These are phyloP conservation scores for Hymenoscyphus fructigenus DNA, from an alignment of 2,329 filamentous ascomycete genomes.

Conservation along the genomic window DNA sequence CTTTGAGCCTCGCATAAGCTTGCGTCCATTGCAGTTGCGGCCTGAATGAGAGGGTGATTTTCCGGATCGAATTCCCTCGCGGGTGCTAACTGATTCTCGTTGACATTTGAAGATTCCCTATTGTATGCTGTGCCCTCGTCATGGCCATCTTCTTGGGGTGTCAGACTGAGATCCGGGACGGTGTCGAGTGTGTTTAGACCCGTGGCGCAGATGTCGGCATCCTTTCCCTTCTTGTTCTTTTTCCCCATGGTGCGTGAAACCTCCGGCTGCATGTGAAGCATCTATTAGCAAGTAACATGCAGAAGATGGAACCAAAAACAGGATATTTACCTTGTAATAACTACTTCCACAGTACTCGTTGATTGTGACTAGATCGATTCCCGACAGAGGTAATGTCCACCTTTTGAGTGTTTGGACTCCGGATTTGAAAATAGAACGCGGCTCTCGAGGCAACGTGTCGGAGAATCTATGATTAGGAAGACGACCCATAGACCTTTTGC, in stretches of 20 bases:
- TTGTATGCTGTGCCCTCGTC: not conserved
- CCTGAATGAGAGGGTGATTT: not conserved
- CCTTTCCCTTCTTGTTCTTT: not conserved
- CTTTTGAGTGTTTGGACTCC: not conserved
- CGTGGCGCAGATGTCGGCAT: too few species aligned
- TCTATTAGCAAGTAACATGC: too few species aligned
- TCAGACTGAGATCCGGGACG: not conserved
- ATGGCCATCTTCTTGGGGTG: not conserved
- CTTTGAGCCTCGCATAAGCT: not conserved
- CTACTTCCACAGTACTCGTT: not conserved
- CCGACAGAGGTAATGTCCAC: not conserved
- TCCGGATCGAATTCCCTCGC: not conserved
- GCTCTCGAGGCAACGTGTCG: not conserved
- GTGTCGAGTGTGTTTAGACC: too few species aligned
- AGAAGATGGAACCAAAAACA: too few species aligned
- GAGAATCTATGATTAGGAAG: too few species aligned
- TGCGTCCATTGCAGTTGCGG: not conserved
- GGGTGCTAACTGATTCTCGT: not conserved
- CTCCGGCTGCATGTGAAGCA: too few species aligned
- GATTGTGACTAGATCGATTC: not conserved
- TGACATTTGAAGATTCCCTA: not conserved
- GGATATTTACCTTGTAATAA: too few species aligned
- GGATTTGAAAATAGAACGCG: not conserved
- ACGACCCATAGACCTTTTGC: not conserved
- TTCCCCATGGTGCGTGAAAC: too few species aligned